Conservation (phyloP, 164 flowering plant genomes). For the Aristolochia contorta region DNA sequence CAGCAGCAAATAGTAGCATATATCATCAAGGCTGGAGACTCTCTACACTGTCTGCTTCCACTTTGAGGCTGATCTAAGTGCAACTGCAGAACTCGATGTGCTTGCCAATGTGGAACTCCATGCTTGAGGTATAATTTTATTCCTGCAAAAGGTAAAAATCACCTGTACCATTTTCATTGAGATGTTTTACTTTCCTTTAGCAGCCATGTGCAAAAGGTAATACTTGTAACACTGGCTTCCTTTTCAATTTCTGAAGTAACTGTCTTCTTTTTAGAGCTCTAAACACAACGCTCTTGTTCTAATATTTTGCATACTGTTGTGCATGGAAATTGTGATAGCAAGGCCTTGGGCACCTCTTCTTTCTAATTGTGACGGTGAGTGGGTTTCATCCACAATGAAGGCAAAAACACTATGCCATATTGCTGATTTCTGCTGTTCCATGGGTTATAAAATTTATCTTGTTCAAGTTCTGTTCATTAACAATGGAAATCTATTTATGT, state of each 20-base stretch:
- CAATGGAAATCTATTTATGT: too few species aligned
- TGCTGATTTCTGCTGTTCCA: conserved; percentile 26
- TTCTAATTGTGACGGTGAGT: too few species aligned
- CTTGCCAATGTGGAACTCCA: conserved; percentile 10
- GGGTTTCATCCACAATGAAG: too few species aligned
- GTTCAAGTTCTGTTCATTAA: conserved; percentile 67
- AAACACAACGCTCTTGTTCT: not conserved
- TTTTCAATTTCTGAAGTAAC: not conserved
- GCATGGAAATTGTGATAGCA: conserved; percentile 23
- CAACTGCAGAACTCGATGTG: conserved; percentile 16
- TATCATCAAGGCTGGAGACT: conserved; percentile 14
- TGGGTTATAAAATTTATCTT: conserved; percentile 72
- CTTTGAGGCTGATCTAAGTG: conserved; percentile 12
- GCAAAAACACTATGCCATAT: too few species aligned
- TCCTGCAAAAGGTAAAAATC: conserved; percentile 16
- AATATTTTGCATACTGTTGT: conserved; percentile 7
- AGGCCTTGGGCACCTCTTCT: too few species aligned
- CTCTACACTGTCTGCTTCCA: conserved; percentile 17
- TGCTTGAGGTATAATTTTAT: conserved; percentile 20
- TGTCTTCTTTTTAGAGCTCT: not conserved
- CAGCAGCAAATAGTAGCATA: conserved; percentile 10
- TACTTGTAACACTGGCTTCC: too few species aligned
- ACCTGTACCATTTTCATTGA: too few species aligned
- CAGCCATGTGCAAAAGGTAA: too few species aligned
- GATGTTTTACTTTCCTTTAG: too few species aligned